Base-by-base conservation (phyloP, 169 alveolate species). In the Plasmodium inui region DNA sequence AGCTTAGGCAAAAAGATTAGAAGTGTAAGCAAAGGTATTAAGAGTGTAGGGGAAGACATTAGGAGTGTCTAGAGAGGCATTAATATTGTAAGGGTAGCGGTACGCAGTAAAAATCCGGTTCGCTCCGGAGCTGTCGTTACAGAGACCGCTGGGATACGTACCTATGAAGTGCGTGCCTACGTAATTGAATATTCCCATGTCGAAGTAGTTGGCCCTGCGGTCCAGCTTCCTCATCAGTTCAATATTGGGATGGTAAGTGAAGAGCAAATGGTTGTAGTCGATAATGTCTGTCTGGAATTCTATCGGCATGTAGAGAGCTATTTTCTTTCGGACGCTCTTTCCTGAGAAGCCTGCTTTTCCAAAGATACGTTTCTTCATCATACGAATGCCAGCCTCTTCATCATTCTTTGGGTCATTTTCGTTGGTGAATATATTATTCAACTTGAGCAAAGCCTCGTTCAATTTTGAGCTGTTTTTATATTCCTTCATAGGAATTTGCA, bases 131-230 rank as follows among this genome's bases (percentile, higher is more conserved):
- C n/a, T 10, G 6, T 17, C 22, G 1, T 17, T 50, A 0, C 61
- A 50, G 61, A 50, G 8, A 50, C 22, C 9, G 22, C 22, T 50
- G 26, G 9, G 26, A 50, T 50, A 50, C 61, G 0, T 30, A 86
- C 93, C 93, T 46, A 86, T 76, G 70, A 32, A 86, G 34, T 86
- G 93, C 5, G 93, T 26, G 1, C 93, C 93, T 2, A 86, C 44
- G 9, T 55, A 28, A 26, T 86, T 86, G 67, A 46, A 86, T 30
- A 86, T 41, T 0, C 93, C 93, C 0, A 86, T 44, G 85, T 57
- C 70, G 30, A 74, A 86, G 19, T 50, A 50, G 28, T 86, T 74
- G 4, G 93, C 44, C 41, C 37, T 2, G 12, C 3, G 39, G 10
- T 86, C 86, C 9, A 74, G 30, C 1, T 86, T 86, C 41, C 41